Evolutionary conservation across 257 asterid species (phyloP), one percentile per base, ranked within the genome.

Genomic region (Scutellaria baicalensis): DNA sequence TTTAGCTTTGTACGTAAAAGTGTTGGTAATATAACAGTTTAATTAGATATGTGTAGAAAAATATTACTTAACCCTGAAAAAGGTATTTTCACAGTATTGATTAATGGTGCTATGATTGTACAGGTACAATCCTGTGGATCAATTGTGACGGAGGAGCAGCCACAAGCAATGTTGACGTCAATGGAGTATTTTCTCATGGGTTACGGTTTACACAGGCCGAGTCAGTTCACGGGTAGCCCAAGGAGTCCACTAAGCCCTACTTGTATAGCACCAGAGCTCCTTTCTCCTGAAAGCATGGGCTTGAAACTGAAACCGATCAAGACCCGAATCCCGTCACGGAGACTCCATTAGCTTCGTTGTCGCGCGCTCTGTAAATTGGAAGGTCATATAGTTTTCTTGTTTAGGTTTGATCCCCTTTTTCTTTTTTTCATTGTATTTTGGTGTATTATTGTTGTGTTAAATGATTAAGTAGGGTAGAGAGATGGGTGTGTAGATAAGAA

Each of bases 71-170:
- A 23, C 27, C 27, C 27, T 2, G 4, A 27, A 27, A 27, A 27
- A 27, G 33, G 33, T 27, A 3, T 27, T 23, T 27, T 27, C 33
- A 27, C 33, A 27, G 4, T 27, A 27, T 27, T 3, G 4, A 27
- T 27, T 27, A 27, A 27, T 27, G 33, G 33, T 5, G 4, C 33
- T 4, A 27, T 27, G 3, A 35, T 44, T 57, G 16, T 43, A 48
- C 84, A 92, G 98, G 98, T 92, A 23, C 94, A 84, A 20, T 77
- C 81, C n/a, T 92, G 98, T 69, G 98, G 97, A 75, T 92, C 98
- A 59, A 84, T 92, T 83, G 97, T 92, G 57, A 92, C 98, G 1
- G 98, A 89, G 78, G 98, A 92, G 86, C 97, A 92, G 80, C 97
- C 98, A 16, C 96, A 83, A 48, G 96, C 98, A 49, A 92, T 92